These are phyloP conservation scores for Spirogloea muscicola DNA, from an alignment of 139 green algal genomes.

Conservation along the genomic window DNA sequence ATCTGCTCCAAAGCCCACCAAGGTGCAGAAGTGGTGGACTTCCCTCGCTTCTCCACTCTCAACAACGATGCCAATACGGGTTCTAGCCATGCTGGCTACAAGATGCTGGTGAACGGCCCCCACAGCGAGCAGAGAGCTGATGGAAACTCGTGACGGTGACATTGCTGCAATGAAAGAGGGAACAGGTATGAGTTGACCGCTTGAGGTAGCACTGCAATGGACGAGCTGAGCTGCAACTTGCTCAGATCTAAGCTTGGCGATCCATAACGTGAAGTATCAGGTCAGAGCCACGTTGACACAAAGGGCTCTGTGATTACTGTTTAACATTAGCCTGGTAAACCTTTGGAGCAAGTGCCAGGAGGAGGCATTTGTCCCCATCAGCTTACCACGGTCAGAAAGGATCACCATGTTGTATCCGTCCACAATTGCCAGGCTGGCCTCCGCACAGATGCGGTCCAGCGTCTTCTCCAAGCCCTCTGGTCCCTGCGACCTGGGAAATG, in stretches of 20 bases:
- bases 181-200: too few species aligned
- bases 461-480: constrained; percentile 64
- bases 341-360: too few species aligned
- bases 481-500: constrained; percentile 70
- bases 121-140: constrained; percentile 77
- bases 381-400: constrained; percentile 65
- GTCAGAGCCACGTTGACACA: too few species aligned
- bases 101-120: constrained; percentile 87
- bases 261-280: too few species aligned
- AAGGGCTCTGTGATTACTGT: too few species aligned
- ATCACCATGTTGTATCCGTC: constrained; percentile 72
- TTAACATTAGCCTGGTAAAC: too few species aligned
- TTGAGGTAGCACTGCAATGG: too few species aligned
- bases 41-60: constrained; percentile 74
- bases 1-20: constrained; percentile 88
- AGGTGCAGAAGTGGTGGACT: constrained; percentile 90
- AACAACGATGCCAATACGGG: constrained; percentile 70
- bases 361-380: too few species aligned
- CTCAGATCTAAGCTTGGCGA: too few species aligned
- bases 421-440: constrained; percentile 70
- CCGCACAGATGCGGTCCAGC: constrained; percentile 67
- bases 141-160: constrained; percentile 60
- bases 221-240: too few species aligned
- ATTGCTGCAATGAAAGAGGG: constrained; percentile 55
- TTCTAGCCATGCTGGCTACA: constrained; percentile 63